phyloP scores from a whole-genome alignment of 116 monocot genomes.

The Phalaenopsis hybrid region DNA sequence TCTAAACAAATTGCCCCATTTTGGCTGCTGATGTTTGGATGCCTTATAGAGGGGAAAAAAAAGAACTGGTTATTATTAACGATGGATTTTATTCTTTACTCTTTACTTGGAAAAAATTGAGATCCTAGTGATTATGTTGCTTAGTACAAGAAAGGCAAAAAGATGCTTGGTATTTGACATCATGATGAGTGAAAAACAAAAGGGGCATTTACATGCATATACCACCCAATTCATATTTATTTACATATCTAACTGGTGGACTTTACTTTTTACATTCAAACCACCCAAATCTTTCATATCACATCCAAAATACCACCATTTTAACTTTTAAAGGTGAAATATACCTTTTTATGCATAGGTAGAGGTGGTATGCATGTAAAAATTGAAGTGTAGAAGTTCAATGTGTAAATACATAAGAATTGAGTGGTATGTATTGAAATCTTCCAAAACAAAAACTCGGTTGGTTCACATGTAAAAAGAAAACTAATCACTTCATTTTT shows the following conservation, averaged over 20 bases:
- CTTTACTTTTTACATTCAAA: no score
- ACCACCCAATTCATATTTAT: no score
- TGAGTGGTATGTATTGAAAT: no score
- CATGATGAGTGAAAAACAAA: neutral
- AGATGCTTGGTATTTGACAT: neutral
- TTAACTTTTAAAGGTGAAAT: no score
- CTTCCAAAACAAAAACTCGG: no score
- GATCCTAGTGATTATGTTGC: neutral
- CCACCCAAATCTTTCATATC: no score
- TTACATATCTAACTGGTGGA: no score
- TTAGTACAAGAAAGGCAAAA: neutral
- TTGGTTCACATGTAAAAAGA: neutral
- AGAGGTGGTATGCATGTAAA: no score
- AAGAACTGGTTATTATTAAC: neutral
- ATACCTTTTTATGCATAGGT: no score
- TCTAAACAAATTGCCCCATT: conserved; percentile 3
- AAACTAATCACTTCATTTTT: neutral
- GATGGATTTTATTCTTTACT: neutral
- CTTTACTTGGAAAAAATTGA: neutral
- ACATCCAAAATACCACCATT: no score
- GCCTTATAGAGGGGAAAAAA: conserved; percentile 37
- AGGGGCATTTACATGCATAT: neutral
- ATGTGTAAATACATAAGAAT: no score
- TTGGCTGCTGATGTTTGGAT: conserved; percentile 97
- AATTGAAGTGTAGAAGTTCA: no score